Conservation (phyloP, 345 rosid genomes). For the Euphorbia lathyris region DNA sequence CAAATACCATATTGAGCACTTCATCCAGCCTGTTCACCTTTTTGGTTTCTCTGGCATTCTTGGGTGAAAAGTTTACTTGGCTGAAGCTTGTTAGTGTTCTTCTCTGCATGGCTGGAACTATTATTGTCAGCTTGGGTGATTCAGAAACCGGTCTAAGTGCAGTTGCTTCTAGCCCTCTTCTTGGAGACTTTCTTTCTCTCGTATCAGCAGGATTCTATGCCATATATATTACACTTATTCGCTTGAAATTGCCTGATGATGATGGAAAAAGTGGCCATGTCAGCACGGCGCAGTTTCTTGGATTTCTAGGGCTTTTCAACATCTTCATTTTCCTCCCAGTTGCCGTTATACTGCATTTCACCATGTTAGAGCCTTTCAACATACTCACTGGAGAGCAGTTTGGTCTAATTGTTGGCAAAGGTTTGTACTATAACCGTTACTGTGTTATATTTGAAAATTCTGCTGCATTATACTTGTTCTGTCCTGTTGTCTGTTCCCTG, state of each 20-base stretch:
- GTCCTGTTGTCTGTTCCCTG: neutral
- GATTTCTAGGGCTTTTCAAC: conserved; percentile 84
- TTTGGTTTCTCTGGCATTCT: conserved; percentile 65
- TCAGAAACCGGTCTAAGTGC: conserved; percentile 41
- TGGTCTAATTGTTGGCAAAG: conserved; percentile 86
- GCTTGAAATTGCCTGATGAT: conserved; percentile 71
- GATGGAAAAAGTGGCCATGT: conserved; percentile 65
- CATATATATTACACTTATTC: conserved; percentile 84
- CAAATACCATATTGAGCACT: conserved; percentile 91
- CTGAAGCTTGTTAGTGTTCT: conserved; percentile 81
- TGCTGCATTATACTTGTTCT: neutral
- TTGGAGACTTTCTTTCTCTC: conserved; percentile 79
- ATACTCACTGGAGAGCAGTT: conserved; percentile 59
- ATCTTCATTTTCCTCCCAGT: conserved; percentile 71
- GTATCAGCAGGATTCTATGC: conserved; percentile 75
- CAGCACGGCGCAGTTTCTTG: conserved; percentile 93
- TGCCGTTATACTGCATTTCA: conserved; percentile 63
- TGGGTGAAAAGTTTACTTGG: conserved; percentile 92
- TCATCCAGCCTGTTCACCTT: conserved; percentile 89
- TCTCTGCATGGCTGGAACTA: conserved; percentile 91
- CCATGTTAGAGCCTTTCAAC: conserved; percentile 61
- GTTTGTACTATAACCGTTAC: conserved; percentile 29
- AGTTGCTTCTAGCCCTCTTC: conserved; percentile 61
- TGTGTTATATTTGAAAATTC: neutral
- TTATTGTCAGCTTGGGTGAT: conserved; percentile 87